Base-by-base conservation (phyloP, 2,329 filamentous ascomycete genomes). In the Colletotrichum lindemuthianum region DNA sequence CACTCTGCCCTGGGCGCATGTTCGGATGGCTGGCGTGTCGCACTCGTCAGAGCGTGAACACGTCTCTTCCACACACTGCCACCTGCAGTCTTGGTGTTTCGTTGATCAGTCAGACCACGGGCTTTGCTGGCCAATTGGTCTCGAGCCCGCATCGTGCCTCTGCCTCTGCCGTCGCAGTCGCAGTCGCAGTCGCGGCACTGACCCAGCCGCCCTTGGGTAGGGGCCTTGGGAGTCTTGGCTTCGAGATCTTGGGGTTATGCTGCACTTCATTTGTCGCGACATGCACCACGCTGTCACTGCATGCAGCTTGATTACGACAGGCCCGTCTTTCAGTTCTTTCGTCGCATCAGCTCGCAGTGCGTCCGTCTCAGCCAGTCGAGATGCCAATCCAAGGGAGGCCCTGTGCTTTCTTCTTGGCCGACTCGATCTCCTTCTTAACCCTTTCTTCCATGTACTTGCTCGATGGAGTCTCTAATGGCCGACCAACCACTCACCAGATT, bases 281-380 rank as follows among this genome's bases (percentile, higher is more conserved):
- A 52, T 65, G 49, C 49, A 52, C 61, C 51, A 47, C 59, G 59
- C 45, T 65, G 63, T 50, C 58, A 56, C 58, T 63, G 48, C 57
- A 56, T 65, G 52, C 41, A 61, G 58, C 45, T 16, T 48, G 63
- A 63, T 61, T 63, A 65, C 52, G 59, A 57, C 13, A 12, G 48
- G 51, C 47, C 59, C 24, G 24, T 24, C 24, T 4, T 24, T 24
- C 24, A 24, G 24, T 48, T 44, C 15, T 40, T 39, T 15, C 12
- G 39, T 41, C 47, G 34, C 43, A 55, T 52, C 61, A 65, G 57
- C 61, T 65, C 47, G 51, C 51, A 48, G 58, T 24, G 55, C 54
- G 45, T 45, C 47, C 43, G 45, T 10, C 50, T 32, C 36, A 24
- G 61, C 51, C 13, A 43, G 41, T 43, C 41, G 24, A 24, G 24